Conservation (phyloP, 2,329 filamentous ascomycete genomes). For the Exophiala mesophila region DNA sequence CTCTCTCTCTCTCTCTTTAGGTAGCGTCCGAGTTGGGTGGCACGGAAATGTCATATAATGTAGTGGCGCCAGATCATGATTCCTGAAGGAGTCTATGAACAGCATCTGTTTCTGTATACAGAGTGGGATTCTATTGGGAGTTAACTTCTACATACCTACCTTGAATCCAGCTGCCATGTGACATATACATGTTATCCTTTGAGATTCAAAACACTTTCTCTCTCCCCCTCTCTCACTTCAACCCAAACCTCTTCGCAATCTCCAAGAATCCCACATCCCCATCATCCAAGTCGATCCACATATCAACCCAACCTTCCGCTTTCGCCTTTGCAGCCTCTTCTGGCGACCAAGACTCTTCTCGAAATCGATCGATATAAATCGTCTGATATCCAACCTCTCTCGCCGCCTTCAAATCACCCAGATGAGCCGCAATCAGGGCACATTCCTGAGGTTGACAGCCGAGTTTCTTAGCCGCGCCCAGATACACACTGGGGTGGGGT, state of each 20-base stretch:
- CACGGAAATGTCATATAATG: no score
- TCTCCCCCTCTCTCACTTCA: no score
- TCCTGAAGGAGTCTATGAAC: no score
- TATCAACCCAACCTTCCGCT: conserved; percentile 59
- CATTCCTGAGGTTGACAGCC: conserved; percentile 57
- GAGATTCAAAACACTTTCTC: no score
- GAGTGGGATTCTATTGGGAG: no score
- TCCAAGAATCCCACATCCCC: conserved; percentile 51
- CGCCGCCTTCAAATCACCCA: conserved; percentile 64
- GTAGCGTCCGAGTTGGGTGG: no score
- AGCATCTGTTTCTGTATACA: no score
- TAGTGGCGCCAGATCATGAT: no score
- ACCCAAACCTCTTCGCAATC: conserved; percentile 46
- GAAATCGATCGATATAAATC: conserved; percentile 65
- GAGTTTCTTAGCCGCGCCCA: conserved; percentile 59
- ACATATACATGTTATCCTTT: no score
- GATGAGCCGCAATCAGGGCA: conserved; percentile 72
- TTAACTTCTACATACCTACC: no score
- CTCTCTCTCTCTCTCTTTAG: no score
- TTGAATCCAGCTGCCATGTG: no score
- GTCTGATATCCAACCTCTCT: conserved; percentile 61
- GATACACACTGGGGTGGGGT: conserved; percentile 61
- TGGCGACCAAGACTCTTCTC: conserved; percentile 59
- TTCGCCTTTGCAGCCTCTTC: conserved; percentile 50
- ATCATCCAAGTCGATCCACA: conserved; percentile 51